Base-by-base conservation (phyloP, 2,329 filamentous ascomycete species). In the Fusarium pseudocircinatum region DNA sequence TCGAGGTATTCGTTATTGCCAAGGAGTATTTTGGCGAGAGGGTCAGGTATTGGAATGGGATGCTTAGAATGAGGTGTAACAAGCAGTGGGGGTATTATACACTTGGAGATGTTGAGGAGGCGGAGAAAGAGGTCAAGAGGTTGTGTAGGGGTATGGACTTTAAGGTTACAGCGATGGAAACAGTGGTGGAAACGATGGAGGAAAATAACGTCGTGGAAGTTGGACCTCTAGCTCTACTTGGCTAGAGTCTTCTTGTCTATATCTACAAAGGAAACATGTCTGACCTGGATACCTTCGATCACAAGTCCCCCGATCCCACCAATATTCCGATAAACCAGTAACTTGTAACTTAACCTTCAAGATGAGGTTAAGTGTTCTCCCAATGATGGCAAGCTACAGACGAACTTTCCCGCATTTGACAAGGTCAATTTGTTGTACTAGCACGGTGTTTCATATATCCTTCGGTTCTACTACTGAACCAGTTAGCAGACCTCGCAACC, bases 41-140 rank as follows among this genome's bases (percentile, higher is more conserved):
- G 7, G 30, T 44, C 1, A 46, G 22, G 22, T 53, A 53, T 0
- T 67, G 62, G 62, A 24, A 60, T 67, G 53, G 53, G 18, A 28
- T 60, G 15, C 12, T 26, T n/a, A 34, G 36, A 1, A 49, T 16
- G 28, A 11, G 53, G 3, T 59, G 32, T 4, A 60, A 60, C 13
- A 67, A 46, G 34, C 62, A 67, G 40, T 60, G 53, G 53, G 64
- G 53, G 0, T 67, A 40, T 5, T 67, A 67, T 16, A 53, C 22
- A 1, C 22, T 24, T 15, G 15, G 0, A 1, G 53, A 67, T 37
- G 22, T 60, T 2, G 36, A 47, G 22, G 12, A 37, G 14, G 46
- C 42, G 2, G 62, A 67, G 39, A 1, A 12, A 5, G 14, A 37
- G 7, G 53, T 60, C 4, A 49, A 4, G 15, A 43, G 2, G 10